phyloP scores from a whole-genome alignment of 306 rosid species.

The Myrica gale region DNA sequence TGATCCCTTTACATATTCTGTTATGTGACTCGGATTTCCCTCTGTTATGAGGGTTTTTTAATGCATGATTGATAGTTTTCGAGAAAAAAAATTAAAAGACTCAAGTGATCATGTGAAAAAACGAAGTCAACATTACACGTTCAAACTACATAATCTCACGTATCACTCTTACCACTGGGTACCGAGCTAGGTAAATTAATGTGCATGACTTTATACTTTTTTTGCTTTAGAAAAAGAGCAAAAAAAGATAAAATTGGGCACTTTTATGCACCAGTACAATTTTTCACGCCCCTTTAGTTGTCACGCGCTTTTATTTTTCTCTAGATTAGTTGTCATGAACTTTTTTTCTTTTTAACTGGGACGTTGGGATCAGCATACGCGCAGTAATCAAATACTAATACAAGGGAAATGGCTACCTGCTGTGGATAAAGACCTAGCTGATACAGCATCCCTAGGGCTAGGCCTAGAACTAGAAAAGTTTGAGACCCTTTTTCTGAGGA shows the following conservation, averaged over 20 bases:
- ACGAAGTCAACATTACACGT: too few species aligned
- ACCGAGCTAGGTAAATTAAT: not conserved
- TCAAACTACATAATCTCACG: not conserved
- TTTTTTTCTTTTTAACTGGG: too few species aligned
- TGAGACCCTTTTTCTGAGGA: conserved; percentile 5
- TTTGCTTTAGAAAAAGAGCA: conserved; percentile 21
- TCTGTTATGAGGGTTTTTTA: too few species aligned
- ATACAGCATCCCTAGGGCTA: not conserved
- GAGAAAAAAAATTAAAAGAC: too few species aligned
- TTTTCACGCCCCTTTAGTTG: not conserved
- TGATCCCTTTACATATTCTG: too few species aligned
- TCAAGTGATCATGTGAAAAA: too few species aligned
- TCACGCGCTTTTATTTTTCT: too few species aligned
- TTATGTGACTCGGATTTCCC: too few species aligned
- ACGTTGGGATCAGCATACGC: too few species aligned
- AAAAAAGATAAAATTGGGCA: conserved; percentile 26
- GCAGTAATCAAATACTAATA: conserved; percentile 20
- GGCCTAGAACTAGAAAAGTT: conserved; percentile 3
- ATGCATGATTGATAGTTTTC: too few species aligned
- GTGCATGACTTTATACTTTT: conserved; percentile 28
- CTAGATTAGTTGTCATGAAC: too few species aligned
- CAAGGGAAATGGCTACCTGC: conserved; percentile 13
- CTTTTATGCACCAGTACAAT: conserved; percentile 29
- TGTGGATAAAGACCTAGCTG: conserved; percentile 7
- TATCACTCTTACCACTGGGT: too few species aligned